Percentiles rank a stretch among this genome's conserved stretches.
phyloP scores from a whole-genome alignment of 257 asterid genomes.

The Solanum okadae region DNA sequence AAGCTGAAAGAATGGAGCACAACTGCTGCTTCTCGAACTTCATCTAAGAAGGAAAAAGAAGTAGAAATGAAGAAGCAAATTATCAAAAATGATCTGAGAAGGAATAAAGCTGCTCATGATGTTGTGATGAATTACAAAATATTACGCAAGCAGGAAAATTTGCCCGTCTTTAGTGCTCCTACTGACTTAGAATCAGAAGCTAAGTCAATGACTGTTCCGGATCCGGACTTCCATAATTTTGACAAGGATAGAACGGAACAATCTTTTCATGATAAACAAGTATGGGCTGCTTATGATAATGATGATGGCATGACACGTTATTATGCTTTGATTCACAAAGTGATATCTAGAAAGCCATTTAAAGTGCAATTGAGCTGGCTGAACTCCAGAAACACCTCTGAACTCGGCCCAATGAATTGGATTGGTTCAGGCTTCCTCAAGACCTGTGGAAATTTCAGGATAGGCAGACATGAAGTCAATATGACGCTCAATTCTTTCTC shows the following conservation, averaged over 20 bases:
- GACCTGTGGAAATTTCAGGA: constrained; percentile 50
- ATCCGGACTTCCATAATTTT: constrained; percentile 55
- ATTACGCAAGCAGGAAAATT: constrained; percentile 2
- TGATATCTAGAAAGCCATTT: constrained; percentile 38
- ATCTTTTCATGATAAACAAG: constrained; percentile 39
- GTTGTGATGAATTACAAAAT: not conserved
- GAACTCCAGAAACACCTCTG: constrained; percentile 31
- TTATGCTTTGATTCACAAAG: constrained; percentile 40
- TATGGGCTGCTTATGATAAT: constrained; percentile 72
- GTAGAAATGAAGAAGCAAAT: constrained; percentile 2
- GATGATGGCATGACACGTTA: constrained; percentile 77
- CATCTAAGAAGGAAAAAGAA: constrained; percentile 6
- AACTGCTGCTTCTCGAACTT: constrained; percentile 9
- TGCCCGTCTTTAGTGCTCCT: constrained; percentile 13
- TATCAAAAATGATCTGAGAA: constrained; percentile 1
- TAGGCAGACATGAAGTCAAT: constrained; percentile 27
- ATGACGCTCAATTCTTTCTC: constrained; percentile 44
- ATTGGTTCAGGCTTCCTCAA: constrained; percentile 39
- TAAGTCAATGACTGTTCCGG: constrained; percentile 46
- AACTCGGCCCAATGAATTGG: constrained; percentile 38
- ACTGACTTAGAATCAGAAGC: constrained; percentile 7
- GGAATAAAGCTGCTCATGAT: not conserved
- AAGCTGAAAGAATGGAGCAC: constrained; percentile 22
- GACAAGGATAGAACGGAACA: constrained; percentile 43
- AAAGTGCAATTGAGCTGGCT: constrained; percentile 52